Evolutionary conservation across 345 rosid species (phyloP).

Genomic region (Arabidopsis arenosa): DNA sequence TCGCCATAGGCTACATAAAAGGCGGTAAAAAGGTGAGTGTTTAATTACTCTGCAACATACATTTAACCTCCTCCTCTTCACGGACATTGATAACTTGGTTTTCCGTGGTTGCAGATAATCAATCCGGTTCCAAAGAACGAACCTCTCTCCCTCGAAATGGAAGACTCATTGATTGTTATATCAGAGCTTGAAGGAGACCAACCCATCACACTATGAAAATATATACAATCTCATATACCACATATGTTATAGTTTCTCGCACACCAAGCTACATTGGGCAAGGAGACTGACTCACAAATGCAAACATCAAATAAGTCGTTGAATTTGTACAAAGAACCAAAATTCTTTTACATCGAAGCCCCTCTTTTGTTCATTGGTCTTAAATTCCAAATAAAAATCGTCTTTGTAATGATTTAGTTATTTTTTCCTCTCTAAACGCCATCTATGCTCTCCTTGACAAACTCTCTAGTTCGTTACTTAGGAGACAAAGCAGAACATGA

Average conservation of each 20-base stretch:
- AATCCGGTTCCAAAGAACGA: constrained; percentile 75
- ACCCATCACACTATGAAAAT: constrained; percentile 27
- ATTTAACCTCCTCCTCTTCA: background rate
- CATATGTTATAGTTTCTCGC: constrained; percentile 9
- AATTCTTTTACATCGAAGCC: no score
- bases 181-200: constrained; percentile 89
- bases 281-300: constrained; percentile 9
- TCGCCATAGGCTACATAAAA: constrained; percentile 87
- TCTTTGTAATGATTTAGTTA: no score
- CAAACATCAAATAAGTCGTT: constrained; percentile 24
- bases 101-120: constrained; percentile 61
- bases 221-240: constrained; percentile 18
- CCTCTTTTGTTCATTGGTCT: no score
- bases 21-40: constrained; percentile 63
- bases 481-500: no score
- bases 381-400: background rate
- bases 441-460: no score
- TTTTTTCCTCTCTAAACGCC: no score
- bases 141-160: constrained; percentile 58
- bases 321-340: no score
- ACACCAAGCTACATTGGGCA: constrained; percentile 19
- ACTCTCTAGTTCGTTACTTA: no score
- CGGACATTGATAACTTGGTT: background rate
- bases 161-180: constrained; percentile 81
- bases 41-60: background rate